Base-by-base conservation (phyloP, 805 yeast species). In the Myxozyma sirexii region DNA sequence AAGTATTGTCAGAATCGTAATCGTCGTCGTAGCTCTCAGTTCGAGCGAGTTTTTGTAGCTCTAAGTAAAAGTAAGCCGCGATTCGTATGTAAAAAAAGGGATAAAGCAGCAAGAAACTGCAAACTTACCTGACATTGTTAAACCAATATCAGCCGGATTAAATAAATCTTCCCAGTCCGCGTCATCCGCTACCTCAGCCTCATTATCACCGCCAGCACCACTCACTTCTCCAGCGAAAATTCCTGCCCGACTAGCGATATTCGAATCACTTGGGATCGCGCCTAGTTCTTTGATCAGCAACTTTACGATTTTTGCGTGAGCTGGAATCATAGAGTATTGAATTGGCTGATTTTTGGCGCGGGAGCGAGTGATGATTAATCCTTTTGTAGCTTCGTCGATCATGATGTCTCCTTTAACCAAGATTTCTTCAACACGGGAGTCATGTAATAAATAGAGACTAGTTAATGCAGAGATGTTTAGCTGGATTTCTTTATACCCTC, bases 331-430 rank as follows among this genome's bases (percentile, higher is more conserved):
- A 0, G 88, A 83, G 66, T 80, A 90, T 66, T 79, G 73, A 52
- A 83, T 80, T 0, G 88, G 87, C 80, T 59, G 54, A 17, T 68
- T 73, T 66, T 82, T 84, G 2, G 96, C 84, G 86, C 86, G 88
- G 0, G 97, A 89, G 69, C 98, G 82, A 0, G 98, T 93, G 3
- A 90, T 76, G 37, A 93, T 91, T n/a, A 82, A 67, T 56, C 84
- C 87, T n/a, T 21, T 42, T 5, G 56, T n/a, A 5, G 77, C 75
- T 68, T 84, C 80, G 2, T 88, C 85, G 29, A 87, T 74, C 35
- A 85, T 48, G n/a, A 67, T 74, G 62, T 90, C 90, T n/a, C 96
- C 97, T 64, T 90, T 82, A 0, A 92, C 96, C 3, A 74, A 60
- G 2, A 90, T 70, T 0, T 69, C 60, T 31, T 78, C 77, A 1